Evolutionary conservation across 306 rosid genomes (phyloP).

Genomic region (Quercus rubra): DNA sequence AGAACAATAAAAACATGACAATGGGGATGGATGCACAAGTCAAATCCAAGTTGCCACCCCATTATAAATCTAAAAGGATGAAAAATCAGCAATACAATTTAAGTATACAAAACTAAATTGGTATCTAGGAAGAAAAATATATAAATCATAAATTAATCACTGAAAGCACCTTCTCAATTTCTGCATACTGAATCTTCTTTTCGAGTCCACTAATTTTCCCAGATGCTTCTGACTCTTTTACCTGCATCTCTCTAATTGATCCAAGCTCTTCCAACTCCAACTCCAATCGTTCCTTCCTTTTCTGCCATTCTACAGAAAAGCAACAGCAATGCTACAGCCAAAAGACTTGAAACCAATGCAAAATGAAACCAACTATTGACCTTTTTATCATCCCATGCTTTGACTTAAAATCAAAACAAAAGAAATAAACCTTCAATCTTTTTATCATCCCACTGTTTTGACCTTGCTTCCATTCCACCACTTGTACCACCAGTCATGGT

Average conservation of each 20-base stretch:
- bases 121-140: background rate
- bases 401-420: background rate
- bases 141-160: background rate
- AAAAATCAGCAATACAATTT: no score
- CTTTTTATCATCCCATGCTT: background rate
- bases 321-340: slow-evolving; percentile 24
- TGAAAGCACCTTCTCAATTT: slow-evolving; percentile 80
- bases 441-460: slow-evolving; percentile 97
- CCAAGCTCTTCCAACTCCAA: slow-evolving; percentile 85
- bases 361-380: background rate
- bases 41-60: no score
- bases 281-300: slow-evolving; percentile 78
- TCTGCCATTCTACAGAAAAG: slow-evolving; percentile 56
- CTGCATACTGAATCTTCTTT: slow-evolving; percentile 93
- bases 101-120: no score
- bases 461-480: slow-evolving; percentile 99
- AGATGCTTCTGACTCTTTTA: slow-evolving; percentile 89
- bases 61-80: no score
- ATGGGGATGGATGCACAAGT: no score
- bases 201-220: slow-evolving; percentile 94
- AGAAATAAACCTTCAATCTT: slow-evolving; percentile 77
- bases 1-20: no score
- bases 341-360: slow-evolving; percentile 1
- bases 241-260: slow-evolving; percentile 95
- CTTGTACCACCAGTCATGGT: slow-evolving; percentile 99